These are phyloP conservation scores for Calonectria multiphialidica DNA, from an alignment of 2,329 filamentous ascomycete species.

Conservation along the genomic window DNA sequence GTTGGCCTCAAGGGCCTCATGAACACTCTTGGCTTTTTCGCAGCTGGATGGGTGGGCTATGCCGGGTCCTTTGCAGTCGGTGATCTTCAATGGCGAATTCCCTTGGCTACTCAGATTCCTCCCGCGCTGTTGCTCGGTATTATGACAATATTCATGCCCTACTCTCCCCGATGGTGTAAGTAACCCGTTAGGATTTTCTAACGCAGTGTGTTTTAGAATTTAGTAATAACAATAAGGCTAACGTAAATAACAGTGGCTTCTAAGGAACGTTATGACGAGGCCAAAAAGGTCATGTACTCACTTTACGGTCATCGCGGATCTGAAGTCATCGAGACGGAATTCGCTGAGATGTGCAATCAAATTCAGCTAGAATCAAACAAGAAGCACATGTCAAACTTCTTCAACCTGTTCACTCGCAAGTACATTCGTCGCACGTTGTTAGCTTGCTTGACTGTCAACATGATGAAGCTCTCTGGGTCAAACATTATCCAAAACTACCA, in stretches of 20 bases:
- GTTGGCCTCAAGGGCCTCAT: slow-evolving; percentile 53
- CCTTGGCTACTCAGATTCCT: slow-evolving; percentile 49
- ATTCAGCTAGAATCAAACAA: slow-evolving; percentile 22
- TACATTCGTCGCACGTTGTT: slow-evolving; percentile 44
- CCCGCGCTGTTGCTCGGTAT: slow-evolving; percentile 38
- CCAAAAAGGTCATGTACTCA: slow-evolving; percentile 23
- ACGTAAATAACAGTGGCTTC: slow-evolving; percentile 6
- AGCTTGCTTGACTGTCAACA: slow-evolving; percentile 45
- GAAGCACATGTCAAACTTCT: slow-evolving; percentile 7
- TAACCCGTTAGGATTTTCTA: too few relatives aligned
- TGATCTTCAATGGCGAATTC: slow-evolving; percentile 50
- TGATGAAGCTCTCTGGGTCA: slow-evolving; percentile 47
- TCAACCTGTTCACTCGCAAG: slow-evolving; percentile 41
- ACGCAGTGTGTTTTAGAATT: too few relatives aligned
- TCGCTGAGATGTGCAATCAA: slow-evolving; percentile 23
- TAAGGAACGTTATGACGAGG: slow-evolving; percentile 25
- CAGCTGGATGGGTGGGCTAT: slow-evolving; percentile 38
- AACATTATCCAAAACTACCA: slow-evolving; percentile 50
- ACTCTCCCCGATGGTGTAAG: slow-evolving; percentile 44
- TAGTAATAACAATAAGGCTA: too few relatives aligned
- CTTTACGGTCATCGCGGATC: slow-evolving; percentile 19
- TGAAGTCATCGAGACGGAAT: slow-evolving; percentile 25
- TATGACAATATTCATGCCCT: slow-evolving; percentile 38
- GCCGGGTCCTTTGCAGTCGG: slow-evolving; percentile 47
- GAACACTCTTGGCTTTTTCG: slow-evolving; percentile 32